Evolutionary conservation across 768 basidiomycete species (phyloP), one percentile per base, ranked within the genome.

Genomic region (Termitomyces sp.): DNA sequence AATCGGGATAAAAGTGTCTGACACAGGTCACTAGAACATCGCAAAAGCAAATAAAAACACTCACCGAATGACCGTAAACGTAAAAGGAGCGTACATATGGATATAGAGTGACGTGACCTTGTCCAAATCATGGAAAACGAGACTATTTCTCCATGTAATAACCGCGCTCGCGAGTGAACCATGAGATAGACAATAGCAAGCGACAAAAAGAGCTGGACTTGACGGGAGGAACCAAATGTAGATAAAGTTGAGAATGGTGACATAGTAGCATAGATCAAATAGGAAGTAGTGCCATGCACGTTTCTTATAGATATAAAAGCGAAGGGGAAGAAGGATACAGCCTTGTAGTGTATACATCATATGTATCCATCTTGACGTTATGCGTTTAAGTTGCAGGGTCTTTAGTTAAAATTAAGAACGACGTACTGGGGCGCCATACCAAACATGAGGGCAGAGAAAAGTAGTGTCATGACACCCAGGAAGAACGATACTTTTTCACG

Each of bases 101-200:
- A 99, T 84, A 74, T 95, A 98, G 26, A 99, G 75, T 10, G 90
- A 93, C 18, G 92, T 98, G 67, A 98, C 91, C 72, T 98, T 98
- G 71, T 99, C 97, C 55, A 85, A 81, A 66, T 96, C 94, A 66
- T 99, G 97, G 75, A 99, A 99, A 3, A 99, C 97, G 24, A 99
- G 84, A 62, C 92, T 95, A 67, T 99, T 99, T 59, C 97, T 82
- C 97, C 97, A 99, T 10, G 96, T 98, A 63, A 98, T 92, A 49
- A 98, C 94, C 0, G 96, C 95, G 52, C 90, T 92, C 0, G 92
- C 95, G 32, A 97, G 81, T 0, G 90, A 83, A 0, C 94, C 97
- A 68, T 97, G 88, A 0, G 93, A 90, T 26, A 98, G 80, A 62
- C 92, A 91, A 67, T 97, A 98, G 66, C 92, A 95, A 4, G 94